phyloP scores from a whole-genome alignment of 805 yeast genomes.

The Nakazawaea ambrosiae region DNA sequence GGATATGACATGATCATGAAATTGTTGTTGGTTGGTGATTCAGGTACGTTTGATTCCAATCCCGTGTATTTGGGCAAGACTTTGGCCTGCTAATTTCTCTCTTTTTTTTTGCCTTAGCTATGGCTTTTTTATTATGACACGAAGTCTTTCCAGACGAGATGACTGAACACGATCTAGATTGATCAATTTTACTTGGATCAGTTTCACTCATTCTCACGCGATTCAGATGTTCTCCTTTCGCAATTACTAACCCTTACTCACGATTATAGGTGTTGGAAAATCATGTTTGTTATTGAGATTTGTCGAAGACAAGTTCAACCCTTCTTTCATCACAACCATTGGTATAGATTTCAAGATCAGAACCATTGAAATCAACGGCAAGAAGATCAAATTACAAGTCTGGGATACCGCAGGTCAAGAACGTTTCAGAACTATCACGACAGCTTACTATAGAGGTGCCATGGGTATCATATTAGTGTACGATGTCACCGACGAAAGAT shows the following conservation, averaged over 20 bases:
- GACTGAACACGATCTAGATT: too few species aligned
- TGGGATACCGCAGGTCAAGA: constrained; percentile 99
- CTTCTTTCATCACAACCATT: constrained; percentile 93
- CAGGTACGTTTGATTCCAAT: too few species aligned
- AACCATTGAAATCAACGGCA: constrained; percentile 89
- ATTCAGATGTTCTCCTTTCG: too few species aligned
- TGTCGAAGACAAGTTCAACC: constrained; percentile 95
- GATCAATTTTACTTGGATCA: too few species aligned
- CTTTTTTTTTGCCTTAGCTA: too few species aligned
- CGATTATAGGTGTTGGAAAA: constrained; percentile 56
- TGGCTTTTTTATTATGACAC: too few species aligned
- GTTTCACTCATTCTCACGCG: too few species aligned
- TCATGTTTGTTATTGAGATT: constrained; percentile 87
- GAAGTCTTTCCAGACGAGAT: too few species aligned
- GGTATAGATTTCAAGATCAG: constrained; percentile 98
- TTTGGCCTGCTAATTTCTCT: not conserved
- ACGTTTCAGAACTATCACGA: constrained; percentile 87
- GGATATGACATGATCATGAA: constrained; percentile 88
- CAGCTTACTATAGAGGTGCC: constrained; percentile 89
- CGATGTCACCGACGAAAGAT: constrained; percentile 83
- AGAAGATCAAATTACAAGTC: constrained; percentile 87
- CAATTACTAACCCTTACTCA: not conserved
- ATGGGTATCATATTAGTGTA: constrained; percentile 81
- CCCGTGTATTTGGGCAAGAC: constrained; percentile 12
- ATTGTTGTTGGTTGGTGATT: constrained; percentile 88